phyloP scores from a whole-genome alignment of 2,329 filamentous ascomycete genomes.

The Dactylellina haptotyla region DNA sequence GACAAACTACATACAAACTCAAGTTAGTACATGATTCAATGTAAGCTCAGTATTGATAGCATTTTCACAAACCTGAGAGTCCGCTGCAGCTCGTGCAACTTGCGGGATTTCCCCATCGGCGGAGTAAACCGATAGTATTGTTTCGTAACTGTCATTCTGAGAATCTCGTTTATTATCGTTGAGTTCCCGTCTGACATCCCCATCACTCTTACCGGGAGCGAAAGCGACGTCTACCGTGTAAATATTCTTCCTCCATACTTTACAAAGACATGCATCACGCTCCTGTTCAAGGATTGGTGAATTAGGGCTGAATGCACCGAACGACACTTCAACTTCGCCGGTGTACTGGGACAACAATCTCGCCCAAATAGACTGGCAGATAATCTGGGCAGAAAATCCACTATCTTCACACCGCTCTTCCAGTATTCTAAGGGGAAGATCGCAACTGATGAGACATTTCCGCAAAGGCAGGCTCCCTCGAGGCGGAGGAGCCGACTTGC shows the following conservation, averaged over 20 bases:
- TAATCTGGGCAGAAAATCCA: constrained; percentile 71
- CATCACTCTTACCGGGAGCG: constrained; percentile 32
- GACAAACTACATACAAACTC: constrained; percentile 35
- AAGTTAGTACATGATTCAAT: background rate
- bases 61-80: constrained; percentile 41
- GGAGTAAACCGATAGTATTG: constrained; percentile 38
- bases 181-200: constrained; percentile 26
- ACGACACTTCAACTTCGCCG: constrained; percentile 75
- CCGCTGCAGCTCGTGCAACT: constrained; percentile 28
- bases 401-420: constrained; percentile 66
- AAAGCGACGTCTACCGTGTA: constrained; percentile 42
- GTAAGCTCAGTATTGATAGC: background rate
- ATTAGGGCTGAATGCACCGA: constrained; percentile 86
- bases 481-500: constrained; percentile 52
- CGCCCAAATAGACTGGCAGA: constrained; percentile 79
- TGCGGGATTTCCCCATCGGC: constrained; percentile 16
- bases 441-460: constrained; percentile 55
- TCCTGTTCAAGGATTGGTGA: constrained; percentile 73
- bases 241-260: constrained; percentile 61
- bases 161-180: constrained; percentile 66
- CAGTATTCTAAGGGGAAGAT: constrained; percentile 63
- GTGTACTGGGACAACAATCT: constrained; percentile 70
- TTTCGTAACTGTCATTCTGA: constrained; percentile 71
- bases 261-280: constrained; percentile 73
- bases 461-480: constrained; percentile 34